These are phyloP conservation scores for Sutorius australiensis DNA, from an alignment of 768 basidiomycete genomes.

Conservation along the genomic window DNA sequence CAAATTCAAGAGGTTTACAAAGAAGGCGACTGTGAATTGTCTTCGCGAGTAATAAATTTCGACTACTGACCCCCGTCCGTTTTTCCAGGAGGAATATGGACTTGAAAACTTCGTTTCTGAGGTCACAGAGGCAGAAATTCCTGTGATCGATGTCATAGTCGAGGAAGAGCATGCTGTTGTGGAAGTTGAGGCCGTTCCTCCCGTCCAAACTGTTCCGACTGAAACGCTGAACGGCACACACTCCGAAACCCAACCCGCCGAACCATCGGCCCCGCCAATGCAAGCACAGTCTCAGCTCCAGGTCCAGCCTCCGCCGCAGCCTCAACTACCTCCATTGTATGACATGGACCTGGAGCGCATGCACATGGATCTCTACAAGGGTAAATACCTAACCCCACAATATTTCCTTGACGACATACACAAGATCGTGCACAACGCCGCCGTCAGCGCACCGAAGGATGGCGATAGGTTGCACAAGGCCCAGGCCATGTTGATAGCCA, in stretches of 20 bases:
- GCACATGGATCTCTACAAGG: constrained; percentile 79
- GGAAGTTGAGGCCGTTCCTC: constrained; percentile 37
- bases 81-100: constrained; percentile 68
- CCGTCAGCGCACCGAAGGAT: constrained; percentile 56
- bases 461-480: constrained; percentile 75
- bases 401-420: constrained; percentile 83
- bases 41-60: background rate
- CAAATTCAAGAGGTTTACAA: constrained; percentile 88
- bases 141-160: constrained; percentile 37
- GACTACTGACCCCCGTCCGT: constrained; percentile 7
- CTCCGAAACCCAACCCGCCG: constrained; percentile 13
- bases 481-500: constrained; percentile 83
- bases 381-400: constrained; percentile 80
- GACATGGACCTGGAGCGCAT: constrained; percentile 93
- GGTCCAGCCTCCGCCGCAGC: constrained; percentile 34
- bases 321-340: constrained; percentile 50
- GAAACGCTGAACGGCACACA: constrained; percentile 40
- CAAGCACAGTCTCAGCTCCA: constrained; percentile 37
- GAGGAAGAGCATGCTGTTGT: constrained; percentile 41
- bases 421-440: constrained; percentile 76
- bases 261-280: constrained; percentile 28
- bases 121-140: constrained; percentile 30
- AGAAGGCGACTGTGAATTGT: constrained; percentile 63
- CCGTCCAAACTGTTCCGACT: constrained; percentile 24
- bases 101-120: constrained; percentile 40